A percentile compares a stretch with the other conserved stretches of the same genome.
Evolutionary conservation across 805 yeast genomes (phyloP).

Genomic region (Cyberlindnera americana): DNA sequence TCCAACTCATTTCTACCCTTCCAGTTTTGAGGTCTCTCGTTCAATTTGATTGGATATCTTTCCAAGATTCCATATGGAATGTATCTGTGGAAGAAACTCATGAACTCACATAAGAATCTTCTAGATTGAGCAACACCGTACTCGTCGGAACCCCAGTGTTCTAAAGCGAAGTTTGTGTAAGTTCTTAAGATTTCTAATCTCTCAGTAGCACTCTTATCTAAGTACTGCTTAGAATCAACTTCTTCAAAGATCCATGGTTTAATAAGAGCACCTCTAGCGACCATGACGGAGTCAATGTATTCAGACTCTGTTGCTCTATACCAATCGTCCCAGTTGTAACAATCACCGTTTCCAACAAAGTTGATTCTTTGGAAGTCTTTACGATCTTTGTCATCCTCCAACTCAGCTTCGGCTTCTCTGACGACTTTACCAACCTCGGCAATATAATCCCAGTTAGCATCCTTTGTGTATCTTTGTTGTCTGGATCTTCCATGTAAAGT

Average conservation of each 20-base stretch:
- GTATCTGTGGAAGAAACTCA: conserved; percentile 91
- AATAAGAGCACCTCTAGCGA: conserved; percentile 95
- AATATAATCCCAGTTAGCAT: conserved; percentile 92
- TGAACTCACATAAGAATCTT: conserved; percentile 88
- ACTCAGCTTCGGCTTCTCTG: conserved; percentile 49
- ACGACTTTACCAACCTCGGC: conserved; percentile 67
- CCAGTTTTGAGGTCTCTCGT: conserved; percentile 94
- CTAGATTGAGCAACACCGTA: conserved; percentile 87
- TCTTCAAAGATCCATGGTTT: conserved; percentile 99
- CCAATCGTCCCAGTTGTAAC: conserved; percentile 87
- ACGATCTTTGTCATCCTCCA: conserved; percentile 57
- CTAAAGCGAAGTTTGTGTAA: conserved; percentile 77
- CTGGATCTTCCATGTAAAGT: conserved; percentile 96
- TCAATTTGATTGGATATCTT: conserved; percentile 79
- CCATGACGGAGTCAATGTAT: conserved; percentile 91
- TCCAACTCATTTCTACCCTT: conserved; percentile 90
- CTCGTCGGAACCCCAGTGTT: conserved; percentile 98
- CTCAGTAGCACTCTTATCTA: conserved; percentile 89
- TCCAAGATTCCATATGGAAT: conserved; percentile 93
- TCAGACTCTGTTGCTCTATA: conserved; percentile 58
- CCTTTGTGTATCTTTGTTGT: conserved; percentile 88
- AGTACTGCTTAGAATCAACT: conserved; percentile 79
- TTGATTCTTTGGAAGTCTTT: conserved; percentile 62
- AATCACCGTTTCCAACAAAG: conserved; percentile 94
- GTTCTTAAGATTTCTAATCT: conserved; percentile 70